phyloP scores from a whole-genome alignment of 768 basidiomycete species.

The Ramaria sp. region DNA sequence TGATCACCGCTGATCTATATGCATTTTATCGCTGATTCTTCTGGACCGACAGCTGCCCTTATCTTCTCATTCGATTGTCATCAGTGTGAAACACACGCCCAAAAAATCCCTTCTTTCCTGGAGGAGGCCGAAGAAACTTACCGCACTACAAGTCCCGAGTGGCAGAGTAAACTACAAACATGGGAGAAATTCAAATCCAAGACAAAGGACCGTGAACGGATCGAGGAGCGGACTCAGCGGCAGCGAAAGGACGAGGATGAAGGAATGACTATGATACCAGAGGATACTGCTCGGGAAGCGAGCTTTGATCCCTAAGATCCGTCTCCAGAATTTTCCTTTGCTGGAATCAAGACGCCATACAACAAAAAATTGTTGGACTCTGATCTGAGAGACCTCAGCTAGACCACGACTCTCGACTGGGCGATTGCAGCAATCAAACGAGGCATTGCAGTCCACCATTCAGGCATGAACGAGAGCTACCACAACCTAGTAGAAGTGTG shows the following conservation, averaged over 20 bases:
- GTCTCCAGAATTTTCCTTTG: slow-evolving; percentile 50
- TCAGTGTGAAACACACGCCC: slow-evolving; percentile 44
- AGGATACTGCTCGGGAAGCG: slow-evolving; percentile 35
- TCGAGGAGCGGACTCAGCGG: slow-evolving; percentile 30
- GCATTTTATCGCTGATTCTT: not conserved
- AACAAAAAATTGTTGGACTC: slow-evolving; percentile 37
- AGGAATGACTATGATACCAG: not conserved
- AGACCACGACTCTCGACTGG: slow-evolving; percentile 29
- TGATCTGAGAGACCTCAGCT: slow-evolving; percentile 32
- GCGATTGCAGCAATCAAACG: slow-evolving; percentile 38
- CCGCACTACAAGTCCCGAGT: slow-evolving; percentile 34
- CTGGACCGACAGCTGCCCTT: slow-evolving; percentile 39
- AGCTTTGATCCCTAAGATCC: slow-evolving; percentile 51
- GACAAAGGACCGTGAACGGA: slow-evolving; percentile 38
- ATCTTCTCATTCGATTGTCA: slow-evolving; percentile 57
- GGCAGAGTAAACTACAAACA: slow-evolving; percentile 38
- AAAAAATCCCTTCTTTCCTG: slow-evolving; percentile 26
- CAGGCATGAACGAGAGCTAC: slow-evolving; percentile 58
- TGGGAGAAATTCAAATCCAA: slow-evolving; percentile 40
- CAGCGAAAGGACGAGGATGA: slow-evolving; percentile 20
- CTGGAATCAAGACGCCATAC: slow-evolving; percentile 31
- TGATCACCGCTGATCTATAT: not conserved
- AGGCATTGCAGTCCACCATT: slow-evolving; percentile 61
- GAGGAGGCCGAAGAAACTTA: slow-evolving; percentile 37
- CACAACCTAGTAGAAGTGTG: slow-evolving; percentile 48